Base-by-base conservation (phyloP, 208 protist genomes). In the Leishmania arabica region DNA sequence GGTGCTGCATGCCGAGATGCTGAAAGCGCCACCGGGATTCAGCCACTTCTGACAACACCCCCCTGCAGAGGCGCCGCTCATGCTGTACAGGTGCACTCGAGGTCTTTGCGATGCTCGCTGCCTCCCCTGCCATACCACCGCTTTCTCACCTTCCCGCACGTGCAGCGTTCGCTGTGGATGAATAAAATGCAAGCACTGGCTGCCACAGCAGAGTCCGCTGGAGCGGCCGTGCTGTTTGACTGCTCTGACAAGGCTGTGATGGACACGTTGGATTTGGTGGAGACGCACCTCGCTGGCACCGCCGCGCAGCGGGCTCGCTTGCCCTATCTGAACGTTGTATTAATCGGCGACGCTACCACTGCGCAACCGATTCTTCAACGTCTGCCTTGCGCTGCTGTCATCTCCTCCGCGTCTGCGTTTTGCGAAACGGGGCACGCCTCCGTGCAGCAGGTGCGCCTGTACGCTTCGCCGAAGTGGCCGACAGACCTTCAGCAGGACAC, bases 391-490 rank as follows among this genome's bases (percentile, higher is more conserved):
- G 82, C 83, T 31, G 88, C 89, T 15, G 74, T 94, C 47, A 84
- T 95, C 4, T 89, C 91, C 11, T 77, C 84, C 21, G 85, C 79
- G 37, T 92, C 91, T 19, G 83, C 80, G 3, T 86, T 92, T 76
- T 65, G 37, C 47, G 60, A 84, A 60, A 49, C 70, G 66, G 68
- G 68, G 37, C 77, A 89, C 73, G 64, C 83, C 19, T 87, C 79
- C 68, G 75, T 95, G 75, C 93, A 95, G 85, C 87, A 93, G 83
- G 89, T 96, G 80, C 88, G 89, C 24, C 74, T 92, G 45, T 95
- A 89, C 84, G 77, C 88, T 9, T 71, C 79, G 49, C 53, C 82
- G n/a, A 78, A 79, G 21, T 93, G 89, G 81, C 84, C 89, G n/a
- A 42, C 51, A 13, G 86, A 92, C 51, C 77, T 90, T 19, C 83